Evolutionary conservation across 495 filamentous ascomycete genomes (phyloP), one percentile per base, ranked within the genome.

Genomic region (Venustampulla echinocandica): DNA sequence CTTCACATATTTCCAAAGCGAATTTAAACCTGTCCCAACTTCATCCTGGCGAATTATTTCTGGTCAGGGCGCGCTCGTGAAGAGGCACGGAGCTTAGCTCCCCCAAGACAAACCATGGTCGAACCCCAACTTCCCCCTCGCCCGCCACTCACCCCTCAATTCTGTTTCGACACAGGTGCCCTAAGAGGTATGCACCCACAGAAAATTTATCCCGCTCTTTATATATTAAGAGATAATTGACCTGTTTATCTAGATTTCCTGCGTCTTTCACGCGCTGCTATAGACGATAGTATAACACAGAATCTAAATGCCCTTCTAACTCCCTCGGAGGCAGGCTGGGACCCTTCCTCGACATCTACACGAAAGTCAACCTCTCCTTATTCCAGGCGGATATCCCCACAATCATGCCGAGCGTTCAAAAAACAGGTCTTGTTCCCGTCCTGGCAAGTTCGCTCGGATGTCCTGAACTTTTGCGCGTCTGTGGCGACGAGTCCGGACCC

Each of bases 251-350:
- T 56, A 98, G 92, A 95, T 60, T 98, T 98, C 65, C 77, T 98
- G n/a, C 84, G 85, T 17, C 52, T 93, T 47, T 96, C 92, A 4
- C 78, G 92, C 46, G 73, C 76, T 46, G 76, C 85, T 19, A 85
- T 95, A 53, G 92, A 98, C 61, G 92, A 98, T 60, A 85, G 84
- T 13, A 95, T 98, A 54, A 80, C 79, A 1, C 90, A 95, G 60
- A 88, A 95, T 53, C 74, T 98, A 33, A 98, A 98, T 67, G 87
- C 88, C 1, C 73, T 98, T 19, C 64, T 87, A 25, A 90, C 84
- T 1, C 92, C 92, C 0, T 69, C 85, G 13, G 69, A 58, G 20
- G 61, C 66, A 17, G 76, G 77, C 6, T 98, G 94, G 61, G 84
- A 95, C 52, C 87, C 92, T 13, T 70, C 81, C 0, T 88, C 86